Conservation (phyloP, 768 basidiomycete species). For the Lentinus brumalis region DNA sequence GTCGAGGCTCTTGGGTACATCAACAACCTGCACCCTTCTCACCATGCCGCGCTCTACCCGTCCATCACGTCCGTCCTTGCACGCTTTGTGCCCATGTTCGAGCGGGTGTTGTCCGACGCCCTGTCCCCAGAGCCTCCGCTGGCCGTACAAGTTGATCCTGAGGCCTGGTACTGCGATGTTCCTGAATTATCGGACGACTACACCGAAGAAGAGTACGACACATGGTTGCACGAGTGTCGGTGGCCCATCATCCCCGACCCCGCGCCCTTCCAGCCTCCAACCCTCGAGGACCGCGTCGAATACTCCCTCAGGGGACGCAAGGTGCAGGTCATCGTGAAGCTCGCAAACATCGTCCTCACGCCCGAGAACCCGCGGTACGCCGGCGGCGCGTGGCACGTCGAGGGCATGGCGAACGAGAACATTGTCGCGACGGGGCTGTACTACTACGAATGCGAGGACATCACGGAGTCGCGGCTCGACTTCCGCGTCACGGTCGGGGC, state of each 20-base stretch:
- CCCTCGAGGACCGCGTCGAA: neutral
- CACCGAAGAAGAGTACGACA: neutral
- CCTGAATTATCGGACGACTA: neutral
- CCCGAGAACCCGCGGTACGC: too few species aligned
- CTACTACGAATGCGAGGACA: constrained; percentile 35
- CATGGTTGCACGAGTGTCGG: neutral
- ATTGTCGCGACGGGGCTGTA: constrained; percentile 9
- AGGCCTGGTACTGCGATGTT: neutral
- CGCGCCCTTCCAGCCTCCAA: neutral
- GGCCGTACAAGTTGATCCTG: neutral
- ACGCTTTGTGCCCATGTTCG: constrained; percentile 28
- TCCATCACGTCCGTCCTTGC: constrained; percentile 6
- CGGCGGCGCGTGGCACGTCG: constrained; percentile 38
- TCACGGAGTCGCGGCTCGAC: constrained; percentile 30
- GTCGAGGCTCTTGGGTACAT: constrained; percentile 26
- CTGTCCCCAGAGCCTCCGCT: neutral
- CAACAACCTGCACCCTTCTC: constrained; percentile 30
- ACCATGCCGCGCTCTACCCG: constrained; percentile 6
- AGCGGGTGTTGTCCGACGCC: constrained; percentile 26
- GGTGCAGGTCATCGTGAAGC: constrained; percentile 43
- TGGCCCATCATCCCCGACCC: constrained; percentile 2
- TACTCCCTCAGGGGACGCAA: constrained; percentile 13
- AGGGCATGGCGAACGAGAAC: constrained; percentile 28
- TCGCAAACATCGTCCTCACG: constrained; percentile 34
- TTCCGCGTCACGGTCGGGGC: constrained; percentile 32